These are phyloP conservation scores for Dalbergia cultrata DNA, from an alignment of 306 rosid species.

Conservation along the genomic window DNA sequence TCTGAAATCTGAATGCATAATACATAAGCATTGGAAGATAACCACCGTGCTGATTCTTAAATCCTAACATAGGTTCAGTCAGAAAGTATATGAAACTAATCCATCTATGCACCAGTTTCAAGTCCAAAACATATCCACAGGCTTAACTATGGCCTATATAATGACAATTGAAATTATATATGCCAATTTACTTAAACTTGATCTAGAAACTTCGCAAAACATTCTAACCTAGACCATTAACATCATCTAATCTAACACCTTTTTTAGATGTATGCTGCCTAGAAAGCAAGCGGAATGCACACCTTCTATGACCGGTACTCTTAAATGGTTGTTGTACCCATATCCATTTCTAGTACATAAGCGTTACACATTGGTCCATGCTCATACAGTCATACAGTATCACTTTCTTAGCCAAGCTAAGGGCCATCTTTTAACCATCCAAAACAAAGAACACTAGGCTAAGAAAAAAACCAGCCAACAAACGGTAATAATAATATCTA, in stretches of 20 bases:
- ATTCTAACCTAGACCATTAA: neutral
- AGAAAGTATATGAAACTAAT: neutral
- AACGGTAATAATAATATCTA: slow-evolving; percentile 39
- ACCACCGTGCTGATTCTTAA: slow-evolving; percentile 22
- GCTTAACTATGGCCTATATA: too few species aligned
- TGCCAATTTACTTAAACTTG: slow-evolving; percentile 25
- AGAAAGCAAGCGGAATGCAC: slow-evolving; percentile 8
- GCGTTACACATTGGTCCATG: slow-evolving; percentile 1
- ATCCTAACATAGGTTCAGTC: neutral
- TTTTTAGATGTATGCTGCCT: slow-evolving; percentile 11
- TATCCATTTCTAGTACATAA: slow-evolving; percentile 23
- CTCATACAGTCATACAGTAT: neutral
- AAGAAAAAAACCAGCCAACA: slow-evolving; percentile 50
- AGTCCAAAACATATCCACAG: too few species aligned
- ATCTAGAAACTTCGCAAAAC: slow-evolving; percentile 16
- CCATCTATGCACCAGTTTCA: too few species aligned
- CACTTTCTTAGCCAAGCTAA: slow-evolving; percentile 16
- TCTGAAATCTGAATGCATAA: neutral
- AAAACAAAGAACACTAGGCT: slow-evolving; percentile 11
- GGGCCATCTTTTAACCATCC: slow-evolving; percentile 25
- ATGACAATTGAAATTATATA: slow-evolving; percentile 11
- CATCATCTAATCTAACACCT: neutral
- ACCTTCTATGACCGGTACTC: slow-evolving; percentile 18
- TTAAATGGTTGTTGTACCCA: slow-evolving; percentile 13
- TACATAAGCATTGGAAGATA: slow-evolving; percentile 12